Evolutionary conservation across 1,284 basidiomycete genomes (phyloP), one percentile per base, ranked within the genome.

Genomic region (Schizophyllum commune): DNA sequence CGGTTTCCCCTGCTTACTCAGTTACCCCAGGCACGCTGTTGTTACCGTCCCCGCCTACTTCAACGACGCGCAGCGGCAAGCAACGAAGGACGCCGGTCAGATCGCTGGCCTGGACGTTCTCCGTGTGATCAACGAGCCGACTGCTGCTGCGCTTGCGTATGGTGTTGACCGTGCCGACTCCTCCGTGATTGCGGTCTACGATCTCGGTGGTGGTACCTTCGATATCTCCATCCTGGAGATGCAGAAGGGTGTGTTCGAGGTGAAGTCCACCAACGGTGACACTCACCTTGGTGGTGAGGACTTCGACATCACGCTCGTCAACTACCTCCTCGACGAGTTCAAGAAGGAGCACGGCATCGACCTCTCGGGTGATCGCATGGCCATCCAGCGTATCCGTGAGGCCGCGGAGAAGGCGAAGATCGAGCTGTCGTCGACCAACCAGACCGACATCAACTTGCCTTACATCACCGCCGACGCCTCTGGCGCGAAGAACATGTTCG

Each of bases 391-490:
- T 79, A 94, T 99, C 68, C 93, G 96, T 72, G 96, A 98, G 77
- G 96, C 96, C 32, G 94, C 96, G 32, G 96, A 98, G 83, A 98
- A 98, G 83, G 96, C 96, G 67, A 99, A 99, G 86, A 97, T 97
- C 63, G 96, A 98, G 75, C 82, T 98, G 21, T 98, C 95, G 52
- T 95, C 92, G 27, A 92, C 95, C 5, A 81, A 90, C 0, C 91
- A 96, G 74, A 99, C 96, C 59, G 96, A 98, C 75, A 87, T 98
- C 79, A 96, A 96, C 76, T 76, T 98, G 68, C 96, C 96, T 2
- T 98, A 98, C 85, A 97, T 99, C 77, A 96, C 95, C 61, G 94
- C 94, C 32, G 94, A 96, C 70, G 91, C 92, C 4, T 85, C 88
- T 8, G 96, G 96, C 21, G 94, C 96, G 63, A 96, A 96, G 79